These are phyloP conservation scores for Ilyonectria destructans DNA, from an alignment of 2,329 filamentous ascomycete genomes.

Conservation along the genomic window DNA sequence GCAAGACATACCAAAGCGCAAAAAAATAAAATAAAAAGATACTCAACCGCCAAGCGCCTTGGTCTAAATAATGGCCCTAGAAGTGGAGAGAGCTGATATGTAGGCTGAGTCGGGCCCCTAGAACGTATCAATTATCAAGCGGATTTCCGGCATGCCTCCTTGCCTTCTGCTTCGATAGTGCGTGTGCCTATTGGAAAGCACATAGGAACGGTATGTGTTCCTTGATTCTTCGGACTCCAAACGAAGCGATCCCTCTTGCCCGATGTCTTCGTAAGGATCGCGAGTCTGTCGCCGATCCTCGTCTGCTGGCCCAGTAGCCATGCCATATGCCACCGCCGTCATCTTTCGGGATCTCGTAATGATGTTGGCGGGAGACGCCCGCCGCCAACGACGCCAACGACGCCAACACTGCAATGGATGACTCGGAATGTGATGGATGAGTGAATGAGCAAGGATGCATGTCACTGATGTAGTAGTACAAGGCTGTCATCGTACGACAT, in stretches of 20 bases:
- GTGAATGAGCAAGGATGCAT: background rate
- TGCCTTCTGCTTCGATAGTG: background rate
- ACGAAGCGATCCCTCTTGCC: background rate
- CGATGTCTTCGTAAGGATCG: background rate
- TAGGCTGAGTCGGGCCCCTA: background rate
- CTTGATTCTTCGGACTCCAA: background rate
- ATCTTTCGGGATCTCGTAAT: slow-evolving; percentile 21
- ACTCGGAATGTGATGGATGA: background rate
- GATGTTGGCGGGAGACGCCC: background rate
- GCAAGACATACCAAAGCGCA: background rate
- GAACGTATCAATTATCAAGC: background rate
- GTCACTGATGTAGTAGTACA: slow-evolving; percentile 8
- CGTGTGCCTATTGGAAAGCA: background rate
- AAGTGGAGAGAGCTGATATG: background rate
- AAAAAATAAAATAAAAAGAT: background rate
- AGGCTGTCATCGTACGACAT: slow-evolving; percentile 20
- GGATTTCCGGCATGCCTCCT: no score
- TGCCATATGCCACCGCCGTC: background rate
- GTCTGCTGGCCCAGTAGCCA: background rate
- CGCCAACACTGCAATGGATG: background rate
- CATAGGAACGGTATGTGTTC: background rate
- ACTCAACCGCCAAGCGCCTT: background rate
- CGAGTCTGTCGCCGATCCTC: background rate
- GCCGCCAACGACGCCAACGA: background rate
- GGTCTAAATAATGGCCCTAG: background rate